Conservation (phyloP, 495 filamentous ascomycete genomes). For the Acidiella bohemica region DNA sequence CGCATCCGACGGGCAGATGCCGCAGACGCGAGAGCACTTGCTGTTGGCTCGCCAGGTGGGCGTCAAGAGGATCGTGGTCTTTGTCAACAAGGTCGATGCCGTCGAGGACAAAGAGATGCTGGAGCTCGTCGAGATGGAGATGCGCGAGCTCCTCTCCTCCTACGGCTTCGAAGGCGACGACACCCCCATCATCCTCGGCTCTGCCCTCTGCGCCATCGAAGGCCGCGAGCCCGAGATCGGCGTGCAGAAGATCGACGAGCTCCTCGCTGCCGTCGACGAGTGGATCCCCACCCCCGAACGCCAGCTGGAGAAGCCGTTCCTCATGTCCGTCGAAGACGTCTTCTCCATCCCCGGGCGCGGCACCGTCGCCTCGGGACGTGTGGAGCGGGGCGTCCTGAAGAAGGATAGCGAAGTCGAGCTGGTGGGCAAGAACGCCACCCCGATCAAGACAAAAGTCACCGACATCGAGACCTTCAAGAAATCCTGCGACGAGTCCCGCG, state of each 20-base stretch:
- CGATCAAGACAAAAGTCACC: constrained; percentile 96
- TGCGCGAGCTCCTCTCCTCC: constrained; percentile 82
- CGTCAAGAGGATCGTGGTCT: constrained; percentile 94
- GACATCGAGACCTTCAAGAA: constrained; percentile 99
- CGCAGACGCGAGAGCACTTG: constrained; percentile 96
- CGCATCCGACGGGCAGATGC: constrained; percentile 98
- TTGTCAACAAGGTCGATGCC: constrained; percentile 98
- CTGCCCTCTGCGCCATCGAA: constrained; percentile 91
- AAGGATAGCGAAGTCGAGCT: constrained; percentile 87
- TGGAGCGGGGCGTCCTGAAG: constrained; percentile 89
- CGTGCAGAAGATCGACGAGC: constrained; percentile 67
- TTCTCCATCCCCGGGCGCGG: constrained; percentile 97
- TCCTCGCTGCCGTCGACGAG: constrained; percentile 77
- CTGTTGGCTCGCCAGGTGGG: constrained; percentile 95
- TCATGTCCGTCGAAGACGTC: constrained; percentile 97
- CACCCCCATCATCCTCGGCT: constrained; percentile 91
- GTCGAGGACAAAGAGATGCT: constrained; percentile 97
- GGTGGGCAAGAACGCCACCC: constrained; percentile 58
- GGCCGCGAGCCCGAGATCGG: constrained; percentile 78
- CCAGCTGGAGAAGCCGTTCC: constrained; percentile 89
- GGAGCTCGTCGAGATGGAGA: constrained; percentile 99
- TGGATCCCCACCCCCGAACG: constrained; percentile 94
- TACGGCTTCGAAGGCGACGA: constrained; percentile 98
- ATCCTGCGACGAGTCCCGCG: constrained; percentile 81
- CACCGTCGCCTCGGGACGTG: constrained; percentile 90